Evolutionary conservation across 1,284 basidiomycete species (phyloP).

Genomic region (Sanguinoderma infundibulare): DNA sequence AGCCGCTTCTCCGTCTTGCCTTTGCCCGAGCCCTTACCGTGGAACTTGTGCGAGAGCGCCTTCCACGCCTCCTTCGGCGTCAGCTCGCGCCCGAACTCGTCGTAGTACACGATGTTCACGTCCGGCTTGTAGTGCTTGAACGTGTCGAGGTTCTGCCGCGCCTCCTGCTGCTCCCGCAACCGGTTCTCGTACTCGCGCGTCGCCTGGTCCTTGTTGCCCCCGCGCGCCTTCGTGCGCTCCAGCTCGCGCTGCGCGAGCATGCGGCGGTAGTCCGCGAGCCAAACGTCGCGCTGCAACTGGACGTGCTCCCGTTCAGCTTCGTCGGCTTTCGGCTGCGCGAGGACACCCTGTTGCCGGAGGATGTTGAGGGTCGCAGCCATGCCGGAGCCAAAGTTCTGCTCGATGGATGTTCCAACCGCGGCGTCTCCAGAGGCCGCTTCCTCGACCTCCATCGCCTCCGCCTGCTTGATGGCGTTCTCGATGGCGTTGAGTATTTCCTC

Average conservation of each 20-base stretch:
- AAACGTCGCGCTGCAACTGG: conserved; percentile 87
- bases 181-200: conserved; percentile 95
- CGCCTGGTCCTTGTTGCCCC: conserved; percentile 90
- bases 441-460: conserved; percentile 57
- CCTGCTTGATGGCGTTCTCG: conserved; percentile 63
- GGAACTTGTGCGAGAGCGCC: conserved; percentile 93
- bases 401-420: conserved; percentile 65
- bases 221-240: conserved; percentile 76
- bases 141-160: conserved; percentile 79
- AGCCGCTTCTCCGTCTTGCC: conserved; percentile 94
- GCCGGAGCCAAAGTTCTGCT: conserved; percentile 79
- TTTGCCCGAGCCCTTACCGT: conserved; percentile 92
- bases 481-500: conserved; percentile 77
- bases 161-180: conserved; percentile 89
- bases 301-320: conserved; percentile 80
- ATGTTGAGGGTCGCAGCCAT: conserved; percentile 90
- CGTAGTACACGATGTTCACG: conserved; percentile 95
- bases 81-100: conserved; percentile 91
- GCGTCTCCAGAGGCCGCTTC: conserved; percentile 33
- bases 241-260: conserved; percentile 80
- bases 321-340: conserved; percentile 70
- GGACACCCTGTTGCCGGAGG: conserved; percentile 90
- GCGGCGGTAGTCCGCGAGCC: conserved; percentile 86
- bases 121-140: conserved; percentile 98
- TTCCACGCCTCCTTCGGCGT: conserved; percentile 98